Percentiles rank a stretch among this genome's conserved stretches.
Conservation (phyloP, 2,329 filamentous ascomycete species). For the Mariannaea sp. region DNA sequence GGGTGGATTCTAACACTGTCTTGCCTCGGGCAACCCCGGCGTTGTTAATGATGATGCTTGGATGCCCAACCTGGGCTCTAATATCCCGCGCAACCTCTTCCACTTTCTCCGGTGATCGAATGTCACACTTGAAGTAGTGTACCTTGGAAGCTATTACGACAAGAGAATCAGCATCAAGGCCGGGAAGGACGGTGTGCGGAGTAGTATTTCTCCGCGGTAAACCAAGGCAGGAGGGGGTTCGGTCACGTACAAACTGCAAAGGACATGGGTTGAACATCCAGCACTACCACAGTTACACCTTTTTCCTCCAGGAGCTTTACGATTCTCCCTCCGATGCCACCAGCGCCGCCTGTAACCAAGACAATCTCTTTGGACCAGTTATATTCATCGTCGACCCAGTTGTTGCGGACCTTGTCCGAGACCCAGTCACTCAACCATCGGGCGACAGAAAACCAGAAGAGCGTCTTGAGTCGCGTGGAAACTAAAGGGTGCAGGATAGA, state of each 20-base stretch:
- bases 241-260: slow-evolving; percentile 53
- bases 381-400: slow-evolving; percentile 51
- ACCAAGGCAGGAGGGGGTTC: no score
- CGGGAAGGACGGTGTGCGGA: background rate
- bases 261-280: slow-evolving; percentile 69
- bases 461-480: slow-evolving; percentile 52
- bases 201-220: background rate
- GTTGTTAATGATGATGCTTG: slow-evolving; percentile 75
- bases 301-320: slow-evolving; percentile 68
- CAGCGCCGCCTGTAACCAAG: slow-evolving; percentile 74
- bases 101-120: slow-evolving; percentile 63
- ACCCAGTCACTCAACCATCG: slow-evolving; percentile 39
- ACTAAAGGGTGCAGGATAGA: slow-evolving; percentile 56
- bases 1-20: slow-evolving; percentile 61
- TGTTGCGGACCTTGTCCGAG: slow-evolving; percentile 43
- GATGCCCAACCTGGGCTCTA: slow-evolving; percentile 61
- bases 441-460: slow-evolving; percentile 41
- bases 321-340: slow-evolving; percentile 72
- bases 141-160: slow-evolving; percentile 52
- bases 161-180: slow-evolving; percentile 14
- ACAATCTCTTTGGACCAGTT: slow-evolving; percentile 73
- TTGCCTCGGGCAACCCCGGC: slow-evolving; percentile 68
- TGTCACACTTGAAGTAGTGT: slow-evolving; percentile 72
- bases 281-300: slow-evolving; percentile 69
- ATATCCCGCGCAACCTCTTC: slow-evolving; percentile 57